phyloP scores from a whole-genome alignment of 306 rosid genomes.

The Malus asiatica region DNA sequence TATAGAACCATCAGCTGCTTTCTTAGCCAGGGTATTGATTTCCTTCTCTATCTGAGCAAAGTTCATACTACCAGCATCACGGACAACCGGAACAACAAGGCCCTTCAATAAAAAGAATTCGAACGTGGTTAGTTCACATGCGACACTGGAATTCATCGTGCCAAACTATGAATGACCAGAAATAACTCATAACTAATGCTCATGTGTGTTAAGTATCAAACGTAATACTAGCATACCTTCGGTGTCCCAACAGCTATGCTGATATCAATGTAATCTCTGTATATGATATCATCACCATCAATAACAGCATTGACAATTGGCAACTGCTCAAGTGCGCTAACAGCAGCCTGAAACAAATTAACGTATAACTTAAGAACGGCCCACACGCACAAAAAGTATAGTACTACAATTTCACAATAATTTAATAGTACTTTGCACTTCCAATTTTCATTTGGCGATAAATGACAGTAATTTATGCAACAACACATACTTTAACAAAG shows the following conservation, averaged over 20 bases:
- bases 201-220: neutral
- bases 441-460: neutral
- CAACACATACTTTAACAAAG: constrained; percentile 37
- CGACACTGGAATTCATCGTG: neutral
- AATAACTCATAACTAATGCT: neutral
- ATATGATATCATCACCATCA: constrained; percentile 63
- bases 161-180: neutral
- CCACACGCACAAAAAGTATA: neutral
- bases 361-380: neutral
- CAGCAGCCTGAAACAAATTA: constrained; percentile 45
- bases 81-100: constrained; percentile 42
- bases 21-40: constrained; percentile 43
- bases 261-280: constrained; percentile 57
- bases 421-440: neutral
- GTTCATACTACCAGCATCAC: constrained; percentile 36
- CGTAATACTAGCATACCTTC: constrained; percentile 27
- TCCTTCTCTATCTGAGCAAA: constrained; percentile 43
- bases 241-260: constrained; percentile 61
- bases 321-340: constrained; percentile 50
- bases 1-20: constrained; percentile 41
- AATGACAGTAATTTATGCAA: neutral
- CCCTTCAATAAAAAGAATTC: constrained; percentile 21
- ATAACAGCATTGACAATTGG: constrained; percentile 58
- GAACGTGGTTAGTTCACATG: neutral
- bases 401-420: neutral